A percentile compares a stretch with the other conserved stretches of the same genome.
These are phyloP conservation scores for Suillus subalutaceus DNA, from an alignment of 768 basidiomycete species.

Conservation along the genomic window DNA sequence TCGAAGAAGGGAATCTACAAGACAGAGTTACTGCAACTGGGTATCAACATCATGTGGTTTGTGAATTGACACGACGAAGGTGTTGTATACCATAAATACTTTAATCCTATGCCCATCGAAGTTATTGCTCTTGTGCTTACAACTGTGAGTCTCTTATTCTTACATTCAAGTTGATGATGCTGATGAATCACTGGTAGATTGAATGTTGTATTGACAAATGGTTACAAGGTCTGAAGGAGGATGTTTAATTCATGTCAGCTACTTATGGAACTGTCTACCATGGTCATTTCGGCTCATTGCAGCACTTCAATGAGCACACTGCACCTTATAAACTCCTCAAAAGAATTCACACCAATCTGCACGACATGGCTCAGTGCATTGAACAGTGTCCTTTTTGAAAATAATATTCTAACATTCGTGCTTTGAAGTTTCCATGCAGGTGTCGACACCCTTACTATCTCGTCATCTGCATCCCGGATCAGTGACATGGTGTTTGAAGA, in stretches of 20 bases:
- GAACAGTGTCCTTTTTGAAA: neutral
- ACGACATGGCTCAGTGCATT: neutral
- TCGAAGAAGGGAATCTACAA: slow-evolving; percentile 27
- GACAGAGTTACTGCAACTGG: slow-evolving; percentile 27
- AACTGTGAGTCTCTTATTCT: neutral
- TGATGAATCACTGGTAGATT: slow-evolving; percentile 12
- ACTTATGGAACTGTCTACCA: slow-evolving; percentile 13
- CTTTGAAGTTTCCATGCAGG: slow-evolving; percentile 13
- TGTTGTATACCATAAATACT: slow-evolving; percentile 21
- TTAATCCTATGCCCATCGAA: slow-evolving; percentile 23
- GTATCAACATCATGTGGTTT: slow-evolving; percentile 31
- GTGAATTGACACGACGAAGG: slow-evolving; percentile 30
- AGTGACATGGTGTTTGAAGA: neutral
- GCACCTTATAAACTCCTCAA: neutral
- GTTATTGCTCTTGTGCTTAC: slow-evolving; percentile 11
- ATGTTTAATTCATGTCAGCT: slow-evolving; percentile 12
- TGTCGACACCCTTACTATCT: neutral
- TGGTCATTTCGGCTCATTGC: slow-evolving; percentile 8
- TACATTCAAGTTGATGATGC: neutral
- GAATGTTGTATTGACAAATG: slow-evolving; percentile 18
- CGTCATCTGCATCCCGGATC: neutral
- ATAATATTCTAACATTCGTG: neutral
- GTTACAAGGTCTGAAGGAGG: slow-evolving; percentile 12
- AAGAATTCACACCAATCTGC: neutral
- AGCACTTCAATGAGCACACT: neutral